Evolutionary conservation across 2,329 filamentous ascomycete species (phyloP), one percentile per base, ranked within the genome.

Genomic region (Alternaria triticina): DNA sequence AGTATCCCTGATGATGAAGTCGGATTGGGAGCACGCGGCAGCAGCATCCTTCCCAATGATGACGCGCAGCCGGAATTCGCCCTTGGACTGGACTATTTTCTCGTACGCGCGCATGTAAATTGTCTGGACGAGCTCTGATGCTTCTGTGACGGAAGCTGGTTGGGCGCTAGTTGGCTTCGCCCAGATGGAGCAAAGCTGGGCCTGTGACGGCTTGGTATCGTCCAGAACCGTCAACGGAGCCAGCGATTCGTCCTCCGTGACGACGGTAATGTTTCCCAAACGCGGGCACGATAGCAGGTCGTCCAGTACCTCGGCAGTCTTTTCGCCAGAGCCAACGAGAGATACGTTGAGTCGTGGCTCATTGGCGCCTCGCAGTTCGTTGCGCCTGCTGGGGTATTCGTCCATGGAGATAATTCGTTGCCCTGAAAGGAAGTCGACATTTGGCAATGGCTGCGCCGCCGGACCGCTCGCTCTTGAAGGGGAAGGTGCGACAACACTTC

Each of bases 101-200:
- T 79, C 77, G 49, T 79, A 79, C 33, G 72, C 77, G 11, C 71
- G 73, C 66, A 68, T 64, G 60, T 79, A 79, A 50, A 79, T 75
- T n/a, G 59, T 64, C 55, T 77, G 74, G 9, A 79, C 61, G 27
- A 77, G 66, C 55, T 77, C 76, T 15, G 77, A 71, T 8, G 75
- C 66, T 6, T 69, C 71, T 0, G 69, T 59, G 2, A 77, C 59
- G 4, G 60, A 62, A 12, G 67, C 54, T 45, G 71, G 70, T 8
- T 68, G 65, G 23, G 68, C 66, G 57, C 59, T 67, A 10, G 70
- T 63, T 13, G 75, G 74, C 61, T 74, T 76, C 15, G 73, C 70
- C 77, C 77, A 79, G 47, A 79, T 77, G 4, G 76, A 78, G 64
- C 77, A 79, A 46, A 79, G 67, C 25, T 68, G 72, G 20, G 75